Conservation (phyloP, 2,329 filamentous ascomycete genomes). For the Pseudocercospora crystallina region DNA sequence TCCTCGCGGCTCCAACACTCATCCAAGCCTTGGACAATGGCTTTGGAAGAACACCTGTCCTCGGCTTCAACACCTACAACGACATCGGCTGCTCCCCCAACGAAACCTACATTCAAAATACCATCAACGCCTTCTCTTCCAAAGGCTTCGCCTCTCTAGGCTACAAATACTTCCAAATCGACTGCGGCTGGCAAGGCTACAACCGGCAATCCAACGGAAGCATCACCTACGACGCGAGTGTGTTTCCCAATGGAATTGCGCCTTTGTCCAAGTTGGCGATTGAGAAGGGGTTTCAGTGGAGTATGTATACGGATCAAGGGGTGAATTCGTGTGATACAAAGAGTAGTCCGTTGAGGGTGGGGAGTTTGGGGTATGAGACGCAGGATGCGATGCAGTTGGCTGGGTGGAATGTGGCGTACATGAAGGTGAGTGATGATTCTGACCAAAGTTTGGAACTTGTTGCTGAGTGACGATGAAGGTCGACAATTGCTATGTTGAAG, state of each 20-base stretch:
- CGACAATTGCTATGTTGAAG: slow-evolving; percentile 35
- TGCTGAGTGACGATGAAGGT: slow-evolving; percentile 14
- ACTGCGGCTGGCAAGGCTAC: slow-evolving; percentile 57
- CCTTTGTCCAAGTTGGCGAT: slow-evolving; percentile 54
- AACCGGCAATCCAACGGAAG: slow-evolving; percentile 43
- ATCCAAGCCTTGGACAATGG: slow-evolving; percentile 28
- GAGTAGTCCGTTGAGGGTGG: slow-evolving; percentile 18
- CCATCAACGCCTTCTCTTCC: slow-evolving; percentile 22
- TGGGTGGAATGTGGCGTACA: slow-evolving; percentile 29
- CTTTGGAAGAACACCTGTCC: slow-evolving; percentile 29
- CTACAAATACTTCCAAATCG: slow-evolving; percentile 57
- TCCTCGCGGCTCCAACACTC: background rate
- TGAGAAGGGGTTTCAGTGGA: slow-evolving; percentile 51
- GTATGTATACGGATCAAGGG: slow-evolving; percentile 51
- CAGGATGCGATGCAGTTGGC: slow-evolving; percentile 31
- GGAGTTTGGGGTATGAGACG: slow-evolving; percentile 25
- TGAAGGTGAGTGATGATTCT: slow-evolving; percentile 21
- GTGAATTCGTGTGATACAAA: slow-evolving; percentile 27
- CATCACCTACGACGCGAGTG: slow-evolving; percentile 51
- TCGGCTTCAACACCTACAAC: slow-evolving; percentile 32
- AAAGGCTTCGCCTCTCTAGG: slow-evolving; percentile 36
- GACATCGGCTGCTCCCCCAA: slow-evolving; percentile 27
- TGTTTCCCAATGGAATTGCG: slow-evolving; percentile 54
- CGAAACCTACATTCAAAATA: slow-evolving; percentile 19
- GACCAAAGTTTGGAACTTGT: too few relatives aligned